Conservation (phyloP, 2,329 filamentous ascomycete species). For the Ascochyta fabae region DNA sequence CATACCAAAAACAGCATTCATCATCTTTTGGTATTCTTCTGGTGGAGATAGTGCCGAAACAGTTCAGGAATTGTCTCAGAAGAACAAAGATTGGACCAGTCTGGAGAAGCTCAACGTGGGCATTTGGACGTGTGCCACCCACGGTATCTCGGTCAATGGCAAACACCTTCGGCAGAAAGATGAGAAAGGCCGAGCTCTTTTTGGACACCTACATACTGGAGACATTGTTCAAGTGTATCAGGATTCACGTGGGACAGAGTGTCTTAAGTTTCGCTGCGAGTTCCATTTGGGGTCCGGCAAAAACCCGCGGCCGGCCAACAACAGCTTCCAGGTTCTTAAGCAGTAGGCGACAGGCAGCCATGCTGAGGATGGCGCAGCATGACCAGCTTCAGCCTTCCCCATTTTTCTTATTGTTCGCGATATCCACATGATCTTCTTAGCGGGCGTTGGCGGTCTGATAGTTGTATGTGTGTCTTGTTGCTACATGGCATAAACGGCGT, state of each 20-base stretch:
- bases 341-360: not conserved
- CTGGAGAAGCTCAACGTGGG: slow-evolving; percentile 68
- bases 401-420: not conserved
- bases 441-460: slow-evolving; percentile 9
- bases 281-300: slow-evolving; percentile 51
- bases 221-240: slow-evolving; percentile 79
- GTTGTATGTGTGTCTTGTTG: slow-evolving; percentile 1
- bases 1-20: slow-evolving; percentile 82
- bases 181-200: slow-evolving; percentile 60
- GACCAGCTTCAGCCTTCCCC: not conserved
- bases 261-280: slow-evolving; percentile 53
- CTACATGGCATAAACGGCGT: not conserved
- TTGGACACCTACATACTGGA: slow-evolving; percentile 74
- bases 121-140: slow-evolving; percentile 79
- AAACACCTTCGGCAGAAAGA: slow-evolving; percentile 66
- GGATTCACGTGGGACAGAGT: slow-evolving; percentile 42
- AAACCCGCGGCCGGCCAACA: slow-evolving; percentile 32
- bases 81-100: slow-evolving; percentile 61
- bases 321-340: slow-evolving; percentile 30
- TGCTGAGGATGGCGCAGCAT: not conserved
- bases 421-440: slow-evolving; percentile 14
- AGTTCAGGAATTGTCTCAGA: slow-evolving; percentile 49
- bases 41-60: slow-evolving; percentile 73
- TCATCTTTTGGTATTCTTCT: slow-evolving; percentile 66
- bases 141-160: slow-evolving; percentile 79